Base-by-base conservation (phyloP, 345 rosid genomes). In the Eucalyptus coolabah region DNA sequence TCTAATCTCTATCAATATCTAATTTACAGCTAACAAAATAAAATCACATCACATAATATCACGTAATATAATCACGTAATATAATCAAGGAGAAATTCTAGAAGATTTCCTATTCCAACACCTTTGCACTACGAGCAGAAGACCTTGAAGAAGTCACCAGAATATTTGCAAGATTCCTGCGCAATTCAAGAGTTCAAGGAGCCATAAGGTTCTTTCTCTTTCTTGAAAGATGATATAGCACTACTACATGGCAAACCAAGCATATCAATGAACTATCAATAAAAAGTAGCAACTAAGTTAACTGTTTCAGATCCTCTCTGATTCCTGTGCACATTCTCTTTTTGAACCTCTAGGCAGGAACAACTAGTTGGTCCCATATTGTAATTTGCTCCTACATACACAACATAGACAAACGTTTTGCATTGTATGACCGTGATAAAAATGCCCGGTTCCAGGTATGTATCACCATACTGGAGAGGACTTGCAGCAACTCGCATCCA, bases 91-190 rank as follows among this genome's bases (percentile, higher is more conserved):
- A n/a, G n/a, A n/a, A n/a, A n/a, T n/a, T n/a, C n/a, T n/a, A n/a
- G n/a, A n/a, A n/a, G n/a, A n/a, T n/a, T n/a, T n/a, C n/a, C n/a
- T n/a, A n/a, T n/a, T n/a, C n/a, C n/a, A n/a, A n/a, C n/a, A n/a
- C n/a, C n/a, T n/a, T 97, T 91, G 94, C 97, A 47, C 97, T 96
- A 87, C 91, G 94, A 86, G 99, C 95, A n/a, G 94, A 94, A 67
- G 98, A 97, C 91, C 92, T 96, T 50, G 95, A 97, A 97, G 98
- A 96, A 89, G 99, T 96, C 24, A 95, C 98, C 80, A 92, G 94
- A 88, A 90, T 93, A 87, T 96, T 94, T 88, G 90, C 98, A 1
- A 93, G 98, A 95, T 92, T 91, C 93, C 88, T 95, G 82, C 93
- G 97, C 45, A 94, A 91, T 37, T 92, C 95, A 85, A 93, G 95